phyloP scores from a whole-genome alignment of 78 protist species.

The Tieghemostelium lacteum region DNA sequence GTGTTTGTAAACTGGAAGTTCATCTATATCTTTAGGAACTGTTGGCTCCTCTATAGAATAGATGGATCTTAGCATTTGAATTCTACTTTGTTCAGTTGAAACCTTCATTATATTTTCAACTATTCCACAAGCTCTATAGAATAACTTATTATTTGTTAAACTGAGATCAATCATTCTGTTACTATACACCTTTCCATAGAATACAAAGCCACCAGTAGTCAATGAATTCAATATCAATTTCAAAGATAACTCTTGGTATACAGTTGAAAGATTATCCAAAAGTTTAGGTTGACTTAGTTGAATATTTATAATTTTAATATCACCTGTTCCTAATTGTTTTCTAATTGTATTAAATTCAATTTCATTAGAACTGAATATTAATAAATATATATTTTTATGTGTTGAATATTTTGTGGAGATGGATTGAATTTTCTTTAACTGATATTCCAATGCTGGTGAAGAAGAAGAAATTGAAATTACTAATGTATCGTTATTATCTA shows the following conservation, averaged over 20 bases:
- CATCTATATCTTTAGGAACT: conserved; percentile 16
- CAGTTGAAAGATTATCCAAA: background rate
- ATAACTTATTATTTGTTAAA: conserved; percentile 87
- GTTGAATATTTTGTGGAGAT: background rate
- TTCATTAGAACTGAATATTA: background rate
- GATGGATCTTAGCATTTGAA: conserved; percentile 40
- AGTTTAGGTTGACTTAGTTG: background rate
- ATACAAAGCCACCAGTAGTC: conserved; percentile 89
- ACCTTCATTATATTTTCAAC: conserved; percentile 33
- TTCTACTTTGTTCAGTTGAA: background rate
- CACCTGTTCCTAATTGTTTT: background rate
- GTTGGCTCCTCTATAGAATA: background rate
- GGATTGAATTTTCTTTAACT: background rate
- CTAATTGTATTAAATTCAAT: no score
- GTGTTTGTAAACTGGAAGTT: conserved; percentile 52
- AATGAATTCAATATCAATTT: conserved; percentile 84
- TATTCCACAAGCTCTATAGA: conserved; percentile 81
- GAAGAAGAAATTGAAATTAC: conserved; percentile 6
- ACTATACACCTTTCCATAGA: conserved; percentile 82
- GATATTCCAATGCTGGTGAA: background rate
- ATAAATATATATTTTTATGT: background rate
- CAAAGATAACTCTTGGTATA: conserved; percentile 71
- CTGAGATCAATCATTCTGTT: conserved; percentile 91
- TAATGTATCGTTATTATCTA: conserved; percentile 37
- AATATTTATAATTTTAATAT: background rate